These are phyloP conservation scores for Entomortierella chlamydospora DNA, from an alignment of 192 early-diverging fungal genomes.

Conservation along the genomic window DNA sequence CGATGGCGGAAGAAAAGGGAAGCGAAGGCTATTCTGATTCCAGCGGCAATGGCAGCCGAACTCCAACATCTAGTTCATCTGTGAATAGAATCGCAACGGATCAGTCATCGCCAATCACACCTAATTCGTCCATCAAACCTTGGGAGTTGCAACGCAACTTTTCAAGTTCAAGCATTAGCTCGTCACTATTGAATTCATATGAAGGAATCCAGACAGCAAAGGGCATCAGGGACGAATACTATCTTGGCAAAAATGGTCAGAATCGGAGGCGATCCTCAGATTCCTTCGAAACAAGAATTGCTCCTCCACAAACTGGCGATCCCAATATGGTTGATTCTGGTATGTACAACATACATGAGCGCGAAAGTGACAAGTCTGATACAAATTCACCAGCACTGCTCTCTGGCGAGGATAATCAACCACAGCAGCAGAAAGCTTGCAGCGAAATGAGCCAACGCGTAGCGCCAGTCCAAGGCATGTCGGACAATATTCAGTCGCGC, in stretches of 20 bases:
- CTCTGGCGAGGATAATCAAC: background rate
- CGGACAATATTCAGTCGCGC: no score
- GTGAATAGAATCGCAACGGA: background rate
- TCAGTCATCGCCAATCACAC: constrained; percentile 10
- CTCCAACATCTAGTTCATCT: constrained; percentile 8
- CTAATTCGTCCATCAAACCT: constrained; percentile 5
- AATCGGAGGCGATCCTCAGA: background rate
- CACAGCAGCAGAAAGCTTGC: no score
- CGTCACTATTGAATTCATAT: background rate
- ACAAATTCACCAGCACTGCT: background rate
- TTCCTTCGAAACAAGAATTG: constrained; percentile 4
- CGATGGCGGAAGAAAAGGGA: constrained; percentile 4
- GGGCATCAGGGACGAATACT: constrained; percentile 27
- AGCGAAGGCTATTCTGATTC: constrained; percentile 7
- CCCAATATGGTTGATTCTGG: background rate
- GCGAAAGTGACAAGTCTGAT: background rate
- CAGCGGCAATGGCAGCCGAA: background rate
- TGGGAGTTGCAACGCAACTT: constrained; percentile 19
- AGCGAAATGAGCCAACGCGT: no score
- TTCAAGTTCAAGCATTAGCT: constrained; percentile 14
- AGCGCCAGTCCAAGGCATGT: no score
- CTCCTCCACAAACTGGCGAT: background rate
- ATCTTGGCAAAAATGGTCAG: background rate
- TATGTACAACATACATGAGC: background rate
- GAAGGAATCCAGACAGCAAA: constrained; percentile 17